These are phyloP conservation scores for Thelonectria rubi DNA, from an alignment of 2,329 filamentous ascomycete species.

Conservation along the genomic window DNA sequence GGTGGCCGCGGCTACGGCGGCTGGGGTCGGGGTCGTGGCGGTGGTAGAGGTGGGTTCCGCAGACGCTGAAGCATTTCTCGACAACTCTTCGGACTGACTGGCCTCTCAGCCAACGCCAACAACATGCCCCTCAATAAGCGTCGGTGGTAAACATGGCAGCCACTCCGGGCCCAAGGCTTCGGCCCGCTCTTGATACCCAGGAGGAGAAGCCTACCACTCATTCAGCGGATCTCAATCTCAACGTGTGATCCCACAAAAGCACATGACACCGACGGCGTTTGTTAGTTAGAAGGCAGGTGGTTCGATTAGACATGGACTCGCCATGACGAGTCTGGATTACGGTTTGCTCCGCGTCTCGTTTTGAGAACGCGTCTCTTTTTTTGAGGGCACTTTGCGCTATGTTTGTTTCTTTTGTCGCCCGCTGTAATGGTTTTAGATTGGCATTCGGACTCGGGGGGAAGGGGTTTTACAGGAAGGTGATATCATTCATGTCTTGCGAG, in stretches of 20 bases:
- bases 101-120: slow-evolving; percentile 57
- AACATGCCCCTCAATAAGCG: slow-evolving; percentile 59
- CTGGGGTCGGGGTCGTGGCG: slow-evolving; percentile 71
- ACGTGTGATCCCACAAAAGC: slow-evolving; percentile 34
- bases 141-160: slow-evolving; percentile 56
- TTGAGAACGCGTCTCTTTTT: slow-evolving; percentile 30
- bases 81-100: slow-evolving; percentile 49
- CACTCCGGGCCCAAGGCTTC: slow-evolving; percentile 22
- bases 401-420: slow-evolving; percentile 34
- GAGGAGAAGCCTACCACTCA: slow-evolving; percentile 29
- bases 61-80: slow-evolving; percentile 45
- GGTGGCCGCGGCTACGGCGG: slow-evolving; percentile 77
- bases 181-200: slow-evolving; percentile 26
- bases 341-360: slow-evolving; percentile 38
- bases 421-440: slow-evolving; percentile 45
- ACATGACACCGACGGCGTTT: slow-evolving; percentile 44
- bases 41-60: slow-evolving; percentile 59
- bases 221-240: slow-evolving; percentile 23
- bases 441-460: slow-evolving; percentile 25
- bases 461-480: slow-evolving; percentile 17
- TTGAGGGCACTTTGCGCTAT: slow-evolving; percentile 23
- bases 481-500: slow-evolving; percentile 19
- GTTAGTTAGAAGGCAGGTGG: slow-evolving; percentile 42
- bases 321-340: slow-evolving; percentile 37
- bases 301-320: slow-evolving; percentile 43